A percentile compares a stretch with the other conserved stretches of the same genome.
Conservation (phyloP, 2,329 filamentous ascomycete genomes). For the Diaporthe velutina region DNA sequence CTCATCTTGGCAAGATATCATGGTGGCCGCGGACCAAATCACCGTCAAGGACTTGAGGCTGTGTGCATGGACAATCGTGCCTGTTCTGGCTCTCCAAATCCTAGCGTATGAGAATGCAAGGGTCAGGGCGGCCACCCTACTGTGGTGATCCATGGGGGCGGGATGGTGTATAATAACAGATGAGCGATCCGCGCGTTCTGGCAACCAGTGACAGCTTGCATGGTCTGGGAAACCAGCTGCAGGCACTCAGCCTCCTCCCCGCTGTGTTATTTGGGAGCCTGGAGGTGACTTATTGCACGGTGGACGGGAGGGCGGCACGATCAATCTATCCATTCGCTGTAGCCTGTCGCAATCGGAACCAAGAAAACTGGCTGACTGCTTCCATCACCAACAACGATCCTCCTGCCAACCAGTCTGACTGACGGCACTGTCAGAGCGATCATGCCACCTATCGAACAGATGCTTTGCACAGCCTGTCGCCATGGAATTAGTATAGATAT, state of each 20-base stretch:
- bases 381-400: background rate
- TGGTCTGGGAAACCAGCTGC: background rate
- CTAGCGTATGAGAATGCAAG: background rate
- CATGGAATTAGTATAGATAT: background rate
- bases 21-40: background rate
- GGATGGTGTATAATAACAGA: background rate
- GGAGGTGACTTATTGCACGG: background rate
- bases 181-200: background rate
- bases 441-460: background rate
- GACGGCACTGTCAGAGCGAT: background rate
- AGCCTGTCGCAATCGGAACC: conserved; percentile 5
- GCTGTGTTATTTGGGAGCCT: background rate
- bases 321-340: background rate
- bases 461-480: background rate
- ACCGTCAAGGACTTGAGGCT: background rate
- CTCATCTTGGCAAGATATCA: background rate
- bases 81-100: background rate
- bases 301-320: background rate
- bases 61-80: background rate
- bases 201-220: background rate
- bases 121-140: no score
- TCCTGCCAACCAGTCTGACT: background rate
- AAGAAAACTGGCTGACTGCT: background rate
- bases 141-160: background rate
- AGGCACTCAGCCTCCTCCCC: conserved; percentile 3